phyloP scores from a whole-genome alignment of 164 flowering plant genomes.

The Akebia trifoliata region DNA sequence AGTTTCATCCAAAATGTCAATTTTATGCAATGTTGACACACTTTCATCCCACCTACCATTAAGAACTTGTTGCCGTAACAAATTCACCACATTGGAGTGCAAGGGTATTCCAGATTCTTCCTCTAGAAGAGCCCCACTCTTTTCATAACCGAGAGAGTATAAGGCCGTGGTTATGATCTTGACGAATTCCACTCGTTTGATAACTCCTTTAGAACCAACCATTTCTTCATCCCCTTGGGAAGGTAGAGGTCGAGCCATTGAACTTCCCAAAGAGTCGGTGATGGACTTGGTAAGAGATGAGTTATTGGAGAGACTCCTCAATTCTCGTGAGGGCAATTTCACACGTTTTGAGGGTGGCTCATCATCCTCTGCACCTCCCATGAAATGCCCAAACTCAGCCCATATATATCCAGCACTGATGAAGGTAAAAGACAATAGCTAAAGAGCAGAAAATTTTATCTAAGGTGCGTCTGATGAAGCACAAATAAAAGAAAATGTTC shows the following conservation, averaged over 20 bases:
- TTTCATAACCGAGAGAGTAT: conserved; percentile 69
- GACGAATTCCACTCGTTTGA: conserved; percentile 66
- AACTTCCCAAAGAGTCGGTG: conserved; percentile 41
- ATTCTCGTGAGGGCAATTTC: conserved; percentile 46
- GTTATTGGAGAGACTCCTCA: conserved; percentile 36
- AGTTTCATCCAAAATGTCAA: conserved; percentile 47
- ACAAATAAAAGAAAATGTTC: not conserved
- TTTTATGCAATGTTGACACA: conserved; percentile 48
- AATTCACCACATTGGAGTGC: conserved; percentile 49
- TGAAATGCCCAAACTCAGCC: conserved; percentile 83
- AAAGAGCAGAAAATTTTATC: not conserved
- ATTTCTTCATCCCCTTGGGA: conserved; percentile 56
- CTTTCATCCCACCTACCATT: conserved; percentile 76
- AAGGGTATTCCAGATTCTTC: conserved; percentile 87
- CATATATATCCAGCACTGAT: conserved; percentile 38
- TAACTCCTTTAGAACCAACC: conserved; percentile 61
- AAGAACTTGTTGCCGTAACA: conserved; percentile 55
- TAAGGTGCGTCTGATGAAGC: conserved; percentile 1
- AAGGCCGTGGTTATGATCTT: conserved; percentile 64
- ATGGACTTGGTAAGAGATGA: conserved; percentile 35
- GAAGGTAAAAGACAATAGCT: conserved; percentile 5
- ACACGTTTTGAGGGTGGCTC: conserved; percentile 82
- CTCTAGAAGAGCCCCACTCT: conserved; percentile 63
- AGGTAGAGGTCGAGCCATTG: conserved; percentile 68
- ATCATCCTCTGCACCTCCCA: conserved; percentile 87